Evolutionary conservation across 2,329 filamentous ascomycete genomes (phyloP).

Genomic region (Hymenoscyphus scutula): DNA sequence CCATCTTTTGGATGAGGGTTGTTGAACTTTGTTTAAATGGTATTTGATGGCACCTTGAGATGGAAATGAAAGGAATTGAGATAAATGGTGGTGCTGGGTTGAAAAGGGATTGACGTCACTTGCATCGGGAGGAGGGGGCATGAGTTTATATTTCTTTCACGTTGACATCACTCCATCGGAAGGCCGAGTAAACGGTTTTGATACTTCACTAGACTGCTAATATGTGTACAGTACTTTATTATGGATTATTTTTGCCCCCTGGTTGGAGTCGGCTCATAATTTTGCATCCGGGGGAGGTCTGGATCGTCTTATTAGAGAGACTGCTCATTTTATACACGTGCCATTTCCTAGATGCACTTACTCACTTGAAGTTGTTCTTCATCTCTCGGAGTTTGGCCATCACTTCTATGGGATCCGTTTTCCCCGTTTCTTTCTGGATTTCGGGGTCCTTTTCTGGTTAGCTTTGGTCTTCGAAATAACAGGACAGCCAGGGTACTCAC

Average conservation of each 20-base stretch:
- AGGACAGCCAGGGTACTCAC: conserved; percentile 46
- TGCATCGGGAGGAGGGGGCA: not conserved
- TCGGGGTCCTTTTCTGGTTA: conserved; percentile 62
- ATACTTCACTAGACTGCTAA: too few species aligned
- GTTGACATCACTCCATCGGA: too few species aligned
- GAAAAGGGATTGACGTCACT: conserved; percentile 1
- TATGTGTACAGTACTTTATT: too few species aligned
- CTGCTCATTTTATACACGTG: not conserved
- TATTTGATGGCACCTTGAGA: not conserved
- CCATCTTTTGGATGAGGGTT: conserved; percentile 10
- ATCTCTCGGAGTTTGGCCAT: conserved; percentile 84
- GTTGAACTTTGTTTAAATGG: not conserved
- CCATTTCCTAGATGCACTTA: conserved; percentile 23
- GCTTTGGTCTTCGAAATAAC: not conserved
- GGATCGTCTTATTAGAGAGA: not conserved
- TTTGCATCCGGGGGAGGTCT: conserved; percentile 20
- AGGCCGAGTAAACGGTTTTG: too few species aligned
- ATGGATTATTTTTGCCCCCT: not conserved
- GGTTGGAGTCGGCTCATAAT: conserved; percentile 15
- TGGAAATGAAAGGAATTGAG: not conserved
- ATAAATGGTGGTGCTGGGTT: not conserved
- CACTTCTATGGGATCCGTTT: conserved; percentile 76
- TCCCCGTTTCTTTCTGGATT: conserved; percentile 80
- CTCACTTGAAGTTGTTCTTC: conserved; percentile 64
- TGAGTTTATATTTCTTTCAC: too few species aligned